A percentile compares a stretch with the other conserved stretches of the same genome.
phyloP scores from a whole-genome alignment of 306 rosid species.

The Hippophae rhamnoides region DNA sequence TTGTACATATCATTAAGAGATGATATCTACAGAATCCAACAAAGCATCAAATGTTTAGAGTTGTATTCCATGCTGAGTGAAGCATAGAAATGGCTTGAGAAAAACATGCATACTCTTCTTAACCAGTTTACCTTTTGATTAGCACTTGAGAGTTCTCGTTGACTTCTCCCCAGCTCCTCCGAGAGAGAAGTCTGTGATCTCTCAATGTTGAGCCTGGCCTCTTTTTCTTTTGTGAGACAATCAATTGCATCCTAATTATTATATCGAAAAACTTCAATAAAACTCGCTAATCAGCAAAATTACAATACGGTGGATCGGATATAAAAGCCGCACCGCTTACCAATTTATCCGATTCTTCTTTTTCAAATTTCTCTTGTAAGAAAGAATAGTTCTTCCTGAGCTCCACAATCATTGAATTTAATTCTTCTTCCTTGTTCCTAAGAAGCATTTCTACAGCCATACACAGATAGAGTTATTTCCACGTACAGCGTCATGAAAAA shows the following conservation, averaged over 20 bases:
- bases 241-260: conserved; percentile 62
- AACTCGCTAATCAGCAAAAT: conserved; percentile 16
- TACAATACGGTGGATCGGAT: neutral
- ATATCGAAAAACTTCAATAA: conserved; percentile 10
- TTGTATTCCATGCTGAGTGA: neutral
- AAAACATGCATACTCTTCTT: neutral
- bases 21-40: conserved; percentile 49
- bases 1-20: conserved; percentile 96
- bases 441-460: conserved; percentile 44
- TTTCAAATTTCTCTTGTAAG: conserved; percentile 61
- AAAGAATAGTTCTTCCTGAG: conserved; percentile 60
- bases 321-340: conserved; percentile 39
- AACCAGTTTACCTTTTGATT: conserved; percentile 66
- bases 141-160: conserved; percentile 75
- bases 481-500: conserved; percentile 5
- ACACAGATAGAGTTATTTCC: conserved; percentile 13
- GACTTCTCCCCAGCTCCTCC: conserved; percentile 79
- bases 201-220: conserved; percentile 64
- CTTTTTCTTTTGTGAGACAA: conserved; percentile 63
- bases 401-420: conserved; percentile 66
- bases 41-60: conserved; percentile 1
- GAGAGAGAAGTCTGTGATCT: conserved; percentile 55
- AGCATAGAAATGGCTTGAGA: neutral
- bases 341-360: conserved; percentile 75
- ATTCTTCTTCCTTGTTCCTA: conserved; percentile 80